Percentiles rank a stretch among this genome's conserved stretches.
Evolutionary conservation across 192 early-diverging fungal genomes (phyloP).

Genomic region (Backusella parvicylindrica): DNA sequence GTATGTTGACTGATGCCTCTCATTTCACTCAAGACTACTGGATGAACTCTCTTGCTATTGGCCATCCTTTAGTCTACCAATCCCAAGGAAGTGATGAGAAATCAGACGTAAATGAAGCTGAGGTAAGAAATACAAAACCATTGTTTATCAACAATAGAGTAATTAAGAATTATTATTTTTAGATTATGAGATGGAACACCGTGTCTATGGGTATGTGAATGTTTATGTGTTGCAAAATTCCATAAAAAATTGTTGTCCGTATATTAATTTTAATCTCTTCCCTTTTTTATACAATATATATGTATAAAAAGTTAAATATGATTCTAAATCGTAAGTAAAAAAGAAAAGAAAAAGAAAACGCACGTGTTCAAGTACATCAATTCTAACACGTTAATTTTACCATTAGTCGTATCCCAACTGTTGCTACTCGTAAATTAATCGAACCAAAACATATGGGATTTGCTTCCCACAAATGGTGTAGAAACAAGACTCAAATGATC

Average conservation of each 20-base stretch:
- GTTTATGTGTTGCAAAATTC: not conserved
- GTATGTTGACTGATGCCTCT: conserved; percentile 14
- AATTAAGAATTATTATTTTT: not conserved
- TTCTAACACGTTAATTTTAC: not conserved
- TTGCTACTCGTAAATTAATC: conserved; percentile 12
- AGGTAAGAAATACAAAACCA: not conserved
- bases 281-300: not conserved
- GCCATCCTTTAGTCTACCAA: conserved; percentile 15
- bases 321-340: conserved; percentile 12
- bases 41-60: conserved; percentile 22
- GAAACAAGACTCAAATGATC: conserved; percentile 18
- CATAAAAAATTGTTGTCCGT: not conserved
- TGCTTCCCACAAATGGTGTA: conserved; percentile 14
- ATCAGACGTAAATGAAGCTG: not conserved
- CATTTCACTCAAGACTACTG: conserved; percentile 20
- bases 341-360: not conserved
- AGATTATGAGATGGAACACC: conserved; percentile 18
- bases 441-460: conserved; percentile 21
- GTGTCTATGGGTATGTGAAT: conserved; percentile 18
- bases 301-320: conserved; percentile 14
- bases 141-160: not conserved
- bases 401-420: conserved; percentile 13
- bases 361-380: not conserved
- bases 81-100: not conserved
- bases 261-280: not conserved